phyloP scores from a whole-genome alignment of 768 basidiomycete genomes.

The Xanthoconium stramineum region DNA sequence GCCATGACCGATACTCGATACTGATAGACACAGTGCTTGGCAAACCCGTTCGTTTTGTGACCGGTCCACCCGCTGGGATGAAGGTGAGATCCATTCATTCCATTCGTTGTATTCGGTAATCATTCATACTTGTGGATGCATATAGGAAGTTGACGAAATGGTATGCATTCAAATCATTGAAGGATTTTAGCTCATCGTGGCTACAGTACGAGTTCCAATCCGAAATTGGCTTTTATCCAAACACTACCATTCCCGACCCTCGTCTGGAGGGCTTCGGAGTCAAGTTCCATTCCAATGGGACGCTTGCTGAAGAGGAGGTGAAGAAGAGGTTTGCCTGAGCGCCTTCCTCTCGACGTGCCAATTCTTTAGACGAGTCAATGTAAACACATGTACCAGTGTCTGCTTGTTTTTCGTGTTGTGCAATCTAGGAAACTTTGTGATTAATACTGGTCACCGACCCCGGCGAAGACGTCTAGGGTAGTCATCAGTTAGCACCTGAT shows the following conservation, averaged over 20 bases:
- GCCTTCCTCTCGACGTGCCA: too few relatives aligned
- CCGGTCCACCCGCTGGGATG: constrained; percentile 11
- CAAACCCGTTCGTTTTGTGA: constrained; percentile 27
- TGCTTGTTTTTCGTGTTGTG: too few relatives aligned
- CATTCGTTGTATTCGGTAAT: neutral
- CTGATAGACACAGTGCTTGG: constrained; percentile 16
- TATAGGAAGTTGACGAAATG: constrained; percentile 25
- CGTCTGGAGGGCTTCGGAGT: constrained; percentile 26
- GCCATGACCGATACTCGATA: neutral
- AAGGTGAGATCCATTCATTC: constrained; percentile 8
- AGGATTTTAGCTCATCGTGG: neutral
- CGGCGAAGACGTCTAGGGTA: too few relatives aligned
- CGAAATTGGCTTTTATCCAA: constrained; percentile 23
- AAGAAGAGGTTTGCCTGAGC: constrained; percentile 18
- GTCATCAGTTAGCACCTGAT: too few relatives aligned
- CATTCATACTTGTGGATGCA: neutral
- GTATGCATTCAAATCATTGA: constrained; percentile 7
- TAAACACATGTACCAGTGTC: too few relatives aligned
- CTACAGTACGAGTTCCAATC: constrained; percentile 24
- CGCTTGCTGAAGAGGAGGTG: constrained; percentile 17
- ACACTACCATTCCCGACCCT: constrained; percentile 23
- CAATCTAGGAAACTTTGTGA: too few relatives aligned
- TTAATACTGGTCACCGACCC: too few relatives aligned
- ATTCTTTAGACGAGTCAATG: neutral
- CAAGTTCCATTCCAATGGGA: constrained; percentile 21